phyloP scores from a whole-genome alignment of 108 stramenopile species.

The Nitzschia sp. region DNA sequence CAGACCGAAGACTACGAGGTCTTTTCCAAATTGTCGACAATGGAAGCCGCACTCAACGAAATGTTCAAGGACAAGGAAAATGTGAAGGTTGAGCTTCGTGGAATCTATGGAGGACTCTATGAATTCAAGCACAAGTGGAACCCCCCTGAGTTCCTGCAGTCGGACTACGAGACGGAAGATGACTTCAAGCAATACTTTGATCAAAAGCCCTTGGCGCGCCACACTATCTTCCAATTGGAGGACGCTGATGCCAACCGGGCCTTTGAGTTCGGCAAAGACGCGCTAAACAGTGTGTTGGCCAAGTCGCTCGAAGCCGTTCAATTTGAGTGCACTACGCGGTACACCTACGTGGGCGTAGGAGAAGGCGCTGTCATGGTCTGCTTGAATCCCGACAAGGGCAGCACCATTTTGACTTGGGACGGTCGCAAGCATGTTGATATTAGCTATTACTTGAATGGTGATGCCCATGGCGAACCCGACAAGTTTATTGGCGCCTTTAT shows the following conservation, averaged over 20 bases:
- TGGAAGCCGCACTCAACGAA: constrained; percentile 16
- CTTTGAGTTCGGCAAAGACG: not conserved
- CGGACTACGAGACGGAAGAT: constrained; percentile 16
- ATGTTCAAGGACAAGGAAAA: constrained; percentile 1
- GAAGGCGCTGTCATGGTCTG: constrained; percentile 20
- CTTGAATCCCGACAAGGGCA: constrained; percentile 13
- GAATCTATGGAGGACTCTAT: constrained; percentile 25
- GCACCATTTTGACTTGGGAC: constrained; percentile 35
- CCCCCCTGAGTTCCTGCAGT: constrained; percentile 20
- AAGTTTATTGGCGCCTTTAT: constrained; percentile 11
- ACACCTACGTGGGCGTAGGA: constrained; percentile 11
- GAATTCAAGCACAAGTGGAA: constrained; percentile 21
- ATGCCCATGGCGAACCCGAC: not conserved
- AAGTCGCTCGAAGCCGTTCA: constrained; percentile 10
- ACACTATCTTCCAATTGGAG: constrained; percentile 63
- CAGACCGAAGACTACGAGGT: not conserved
- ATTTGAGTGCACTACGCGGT: constrained; percentile 4
- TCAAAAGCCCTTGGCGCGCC: constrained; percentile 69
- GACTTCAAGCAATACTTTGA: constrained; percentile 59
- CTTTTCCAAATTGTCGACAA: not conserved
- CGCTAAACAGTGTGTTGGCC: constrained; percentile 8
- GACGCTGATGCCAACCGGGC: not conserved
- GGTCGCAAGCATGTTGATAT: constrained; percentile 49
- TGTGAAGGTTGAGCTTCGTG: constrained; percentile 12
- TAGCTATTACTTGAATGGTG: constrained; percentile 38